Evolutionary conservation across 257 asterid genomes (phyloP), one percentile per base, ranked within the genome.

Genomic region (Solanum paucissectum): DNA sequence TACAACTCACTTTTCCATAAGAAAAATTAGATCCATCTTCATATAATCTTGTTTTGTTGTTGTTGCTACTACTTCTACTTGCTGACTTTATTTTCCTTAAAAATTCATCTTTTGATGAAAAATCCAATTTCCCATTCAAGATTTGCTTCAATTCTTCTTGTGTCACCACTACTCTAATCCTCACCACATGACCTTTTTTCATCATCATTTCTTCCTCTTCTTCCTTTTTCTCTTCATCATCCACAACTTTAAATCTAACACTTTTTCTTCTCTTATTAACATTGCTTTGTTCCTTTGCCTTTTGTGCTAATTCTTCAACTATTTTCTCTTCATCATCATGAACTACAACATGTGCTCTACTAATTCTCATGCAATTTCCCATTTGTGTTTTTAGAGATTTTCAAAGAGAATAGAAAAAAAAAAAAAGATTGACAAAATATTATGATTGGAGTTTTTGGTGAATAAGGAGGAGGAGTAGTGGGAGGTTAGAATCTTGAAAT

Each of bases 121-220:
- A 49, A 77, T 37, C 18, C 49, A 58, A 29, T 13, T 82, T 76
- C 3, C 87, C 85, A 33, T 89, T 87, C 90, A 90, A 74, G n/a
- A 90, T 85, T 75, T 86, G 86, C 9, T 23, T 69, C 60, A 90
- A 66, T 46, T 90, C 92, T 7, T 85, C 87, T 38, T 86, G 90
- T 38, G 91, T 90, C 89, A 90, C 44, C 12, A 90, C 89, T 34
- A 90, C 38, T 1, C 87, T 87, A 37, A 90, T 82, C 42, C 92
- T 90, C n/a, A 90, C 86, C n/a, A 42, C 88, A 52, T 64, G 72
- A 4, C 87, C 89, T 75, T 69, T 64, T 71, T 27, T 46, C 44
- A 52, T 87, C 37, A 36, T 86, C 37, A 36, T 87, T 81, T 36
- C 58, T 25, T 27, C 33, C 79, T 62, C 82, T n/a, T 68, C 69